phyloP scores from a whole-genome alignment of 2,329 filamentous ascomycete species.

The Fragosphaeria purpurea region DNA sequence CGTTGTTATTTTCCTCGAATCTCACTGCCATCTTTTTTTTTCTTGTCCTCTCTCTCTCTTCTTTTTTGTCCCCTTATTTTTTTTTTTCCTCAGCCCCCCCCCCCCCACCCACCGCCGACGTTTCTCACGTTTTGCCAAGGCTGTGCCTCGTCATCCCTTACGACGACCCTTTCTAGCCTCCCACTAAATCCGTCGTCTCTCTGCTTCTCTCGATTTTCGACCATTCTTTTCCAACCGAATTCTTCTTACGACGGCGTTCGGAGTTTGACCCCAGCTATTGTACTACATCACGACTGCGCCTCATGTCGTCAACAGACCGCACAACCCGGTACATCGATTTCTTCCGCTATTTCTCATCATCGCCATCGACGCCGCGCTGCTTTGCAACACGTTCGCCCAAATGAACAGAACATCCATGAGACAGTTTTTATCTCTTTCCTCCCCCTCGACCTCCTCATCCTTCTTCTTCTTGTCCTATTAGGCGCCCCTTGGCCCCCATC shows the following conservation, averaged over 20 bases:
- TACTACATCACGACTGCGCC: too few species aligned
- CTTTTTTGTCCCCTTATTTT: background rate
- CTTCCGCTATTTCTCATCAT: too few species aligned
- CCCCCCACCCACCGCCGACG: background rate
- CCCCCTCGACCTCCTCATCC: too few species aligned
- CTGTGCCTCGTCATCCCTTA: conserved; percentile 2
- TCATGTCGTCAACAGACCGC: too few species aligned
- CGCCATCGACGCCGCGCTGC: too few species aligned
- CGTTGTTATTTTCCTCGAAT: background rate
- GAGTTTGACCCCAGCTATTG: too few species aligned
- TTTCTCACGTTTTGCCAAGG: background rate
- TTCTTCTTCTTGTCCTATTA: too few species aligned
- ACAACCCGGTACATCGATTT: too few species aligned
- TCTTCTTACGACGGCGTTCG: too few species aligned
- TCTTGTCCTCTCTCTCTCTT: background rate
- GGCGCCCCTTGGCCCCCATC: background rate
- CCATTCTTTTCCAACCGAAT: background rate
- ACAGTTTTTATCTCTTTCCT: too few species aligned
- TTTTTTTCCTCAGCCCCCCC: background rate
- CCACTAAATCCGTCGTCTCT: background rate
- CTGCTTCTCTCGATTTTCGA: background rate
- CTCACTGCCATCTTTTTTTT: conserved; percentile 4
- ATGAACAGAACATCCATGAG: too few species aligned
- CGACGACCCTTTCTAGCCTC: background rate
- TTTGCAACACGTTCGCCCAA: too few species aligned